Conservation (phyloP, 768 basidiomycete species). For the Trametes meyenii region DNA sequence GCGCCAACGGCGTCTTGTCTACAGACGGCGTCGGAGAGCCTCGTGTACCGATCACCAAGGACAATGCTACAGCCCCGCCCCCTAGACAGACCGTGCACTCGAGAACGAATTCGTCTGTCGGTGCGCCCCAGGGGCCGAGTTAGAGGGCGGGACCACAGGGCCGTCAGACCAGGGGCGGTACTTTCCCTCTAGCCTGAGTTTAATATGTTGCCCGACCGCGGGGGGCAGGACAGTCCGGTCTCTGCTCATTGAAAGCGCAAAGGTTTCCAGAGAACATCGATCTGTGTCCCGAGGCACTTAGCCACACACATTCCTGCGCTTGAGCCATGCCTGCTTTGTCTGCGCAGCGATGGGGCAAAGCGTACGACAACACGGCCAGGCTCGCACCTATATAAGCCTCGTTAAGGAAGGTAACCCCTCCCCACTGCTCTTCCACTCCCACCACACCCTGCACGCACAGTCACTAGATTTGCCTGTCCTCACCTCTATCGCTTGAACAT, state of each 20-base stretch:
- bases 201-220: neutral
- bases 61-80: slow-evolving; percentile 1
- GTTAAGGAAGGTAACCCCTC: neutral
- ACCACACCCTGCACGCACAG: neutral
- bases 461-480: neutral
- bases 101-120: neutral
- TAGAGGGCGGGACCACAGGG: neutral
- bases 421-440: neutral
- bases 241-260: neutral
- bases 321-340: slow-evolving; percentile 13
- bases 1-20: slow-evolving; percentile 1
- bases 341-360: slow-evolving; percentile 8
- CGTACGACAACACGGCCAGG: neutral
- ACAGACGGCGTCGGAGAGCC: slow-evolving; percentile 14
- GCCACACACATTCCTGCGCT: neutral
- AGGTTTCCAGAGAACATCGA: neutral
- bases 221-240: neutral
- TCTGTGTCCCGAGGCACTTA: neutral
- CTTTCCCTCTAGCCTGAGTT: neutral
- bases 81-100: neutral
- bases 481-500: neutral
- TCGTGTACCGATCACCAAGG: slow-evolving; percentile 16
- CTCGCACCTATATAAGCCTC: slow-evolving; percentile 12
- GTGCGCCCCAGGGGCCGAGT: neutral
- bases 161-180: neutral